Percentiles rank a stretch among this genome's conserved stretches.
Conservation (phyloP, 768 basidiomycete genomes). For the Lactifluus piperatus region DNA sequence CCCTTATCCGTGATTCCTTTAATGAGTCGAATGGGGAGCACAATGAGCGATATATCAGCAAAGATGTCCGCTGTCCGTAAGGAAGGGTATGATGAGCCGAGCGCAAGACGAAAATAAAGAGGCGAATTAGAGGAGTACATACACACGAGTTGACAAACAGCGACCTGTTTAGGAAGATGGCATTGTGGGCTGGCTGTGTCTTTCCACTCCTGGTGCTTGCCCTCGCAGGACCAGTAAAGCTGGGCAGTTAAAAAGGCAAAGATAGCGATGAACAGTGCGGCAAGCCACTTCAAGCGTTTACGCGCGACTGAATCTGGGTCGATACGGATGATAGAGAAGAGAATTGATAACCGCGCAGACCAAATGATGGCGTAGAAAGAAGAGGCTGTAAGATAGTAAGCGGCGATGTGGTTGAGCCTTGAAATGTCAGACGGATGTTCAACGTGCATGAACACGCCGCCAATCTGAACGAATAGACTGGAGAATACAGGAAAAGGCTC, state of each 20-base stretch:
- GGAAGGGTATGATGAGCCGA: neutral
- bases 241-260: conserved; percentile 36
- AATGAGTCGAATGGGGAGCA: conserved; percentile 39
- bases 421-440: conserved; percentile 16
- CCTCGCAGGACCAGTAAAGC: conserved; percentile 38
- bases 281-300: conserved; percentile 16
- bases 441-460: conserved; percentile 23
- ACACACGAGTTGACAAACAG: conserved; percentile 44
- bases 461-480: conserved; percentile 22
- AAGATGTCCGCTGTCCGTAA: conserved; percentile 36
- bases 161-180: conserved; percentile 38
- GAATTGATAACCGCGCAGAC: conserved; percentile 38
- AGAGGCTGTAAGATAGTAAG: conserved; percentile 24
- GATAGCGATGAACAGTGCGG: conserved; percentile 25
- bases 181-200: conserved; percentile 31
- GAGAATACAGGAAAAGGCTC: neutral
- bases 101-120: neutral
- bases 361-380: conserved; percentile 25
- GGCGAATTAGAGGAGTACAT: conserved; percentile 26
- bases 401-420: conserved; percentile 19
- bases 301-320: conserved; percentile 28
- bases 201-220: conserved; percentile 33
- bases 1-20: conserved; percentile 32
- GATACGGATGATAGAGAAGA: conserved; percentile 47
- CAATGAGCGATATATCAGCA: conserved; percentile 38